These are phyloP conservation scores for Penicillium sp. DNA, from an alignment of 2,329 filamentous ascomycete genomes.

Conservation along the genomic window DNA sequence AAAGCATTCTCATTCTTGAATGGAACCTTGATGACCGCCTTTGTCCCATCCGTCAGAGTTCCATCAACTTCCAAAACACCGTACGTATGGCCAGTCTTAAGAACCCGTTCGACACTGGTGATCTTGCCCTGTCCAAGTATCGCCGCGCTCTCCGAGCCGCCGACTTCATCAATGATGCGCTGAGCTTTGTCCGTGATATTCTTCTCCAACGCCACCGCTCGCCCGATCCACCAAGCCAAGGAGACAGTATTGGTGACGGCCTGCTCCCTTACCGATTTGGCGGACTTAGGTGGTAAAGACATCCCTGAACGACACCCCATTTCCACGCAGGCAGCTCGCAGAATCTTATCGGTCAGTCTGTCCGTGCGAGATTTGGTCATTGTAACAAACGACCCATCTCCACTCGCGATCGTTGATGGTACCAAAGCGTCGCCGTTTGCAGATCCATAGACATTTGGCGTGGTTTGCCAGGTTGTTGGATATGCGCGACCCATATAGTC, in stretches of 20 bases:
- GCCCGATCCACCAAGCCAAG: background rate
- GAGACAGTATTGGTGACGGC: background rate
- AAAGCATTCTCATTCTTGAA: background rate
- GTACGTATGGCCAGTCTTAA: background rate
- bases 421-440: background rate
- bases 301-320: background rate
- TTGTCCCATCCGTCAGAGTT: background rate
- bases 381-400: background rate
- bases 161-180: background rate
- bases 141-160: background rate
- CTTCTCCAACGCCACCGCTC: background rate
- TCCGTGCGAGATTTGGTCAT: background rate
- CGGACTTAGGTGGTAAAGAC: background rate
- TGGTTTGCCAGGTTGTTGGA: conserved; percentile 46
- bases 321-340: background rate
- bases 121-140: background rate
- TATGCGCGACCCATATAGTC: conserved; percentile 47
- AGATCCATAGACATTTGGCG: conserved; percentile 34
- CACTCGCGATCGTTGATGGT: background rate
- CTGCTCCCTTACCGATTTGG: background rate
- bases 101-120: background rate
- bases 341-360: background rate
- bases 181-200: background rate
- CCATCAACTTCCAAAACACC: background rate
- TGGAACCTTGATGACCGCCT: background rate